Evolutionary conservation across 768 basidiomycete genomes (phyloP).

Genomic region (Sarcodon aspratus): DNA sequence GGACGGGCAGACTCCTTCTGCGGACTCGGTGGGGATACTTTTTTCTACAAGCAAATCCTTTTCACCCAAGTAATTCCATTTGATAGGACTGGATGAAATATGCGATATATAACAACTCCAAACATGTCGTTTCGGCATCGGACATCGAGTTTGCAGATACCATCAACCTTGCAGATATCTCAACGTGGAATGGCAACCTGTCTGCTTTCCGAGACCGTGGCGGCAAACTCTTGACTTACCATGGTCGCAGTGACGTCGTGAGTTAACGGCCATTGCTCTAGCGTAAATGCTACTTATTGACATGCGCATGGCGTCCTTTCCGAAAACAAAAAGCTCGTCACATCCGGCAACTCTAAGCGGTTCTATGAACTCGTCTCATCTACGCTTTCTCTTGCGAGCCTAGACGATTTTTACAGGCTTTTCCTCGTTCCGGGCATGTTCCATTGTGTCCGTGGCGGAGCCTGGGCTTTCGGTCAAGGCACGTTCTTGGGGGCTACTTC

Average conservation of each 20-base stretch:
- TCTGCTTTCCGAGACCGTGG: background rate
- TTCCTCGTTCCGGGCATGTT: background rate
- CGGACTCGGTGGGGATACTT: background rate
- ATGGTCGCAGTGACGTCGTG: background rate
- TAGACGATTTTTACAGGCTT: background rate
- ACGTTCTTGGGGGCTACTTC: background rate
- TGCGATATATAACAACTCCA: background rate
- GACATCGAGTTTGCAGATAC: background rate
- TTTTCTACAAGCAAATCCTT: background rate
- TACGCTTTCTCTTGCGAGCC: background rate
- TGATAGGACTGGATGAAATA: background rate
- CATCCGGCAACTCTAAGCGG: background rate
- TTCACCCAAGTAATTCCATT: background rate
- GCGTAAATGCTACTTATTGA: background rate
- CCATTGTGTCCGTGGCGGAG: background rate
- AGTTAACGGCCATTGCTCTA: background rate
- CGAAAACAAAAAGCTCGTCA: background rate
- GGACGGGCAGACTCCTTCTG: background rate
- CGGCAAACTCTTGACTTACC: background rate
- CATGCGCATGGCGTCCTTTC: background rate
- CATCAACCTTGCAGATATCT: background rate
- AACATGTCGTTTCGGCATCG: background rate
- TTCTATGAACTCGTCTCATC: background rate
- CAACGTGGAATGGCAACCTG: background rate
- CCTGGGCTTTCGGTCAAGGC: background rate